Conservation (phyloP, 768 basidiomycete species). For the Boletus rex-veris region DNA sequence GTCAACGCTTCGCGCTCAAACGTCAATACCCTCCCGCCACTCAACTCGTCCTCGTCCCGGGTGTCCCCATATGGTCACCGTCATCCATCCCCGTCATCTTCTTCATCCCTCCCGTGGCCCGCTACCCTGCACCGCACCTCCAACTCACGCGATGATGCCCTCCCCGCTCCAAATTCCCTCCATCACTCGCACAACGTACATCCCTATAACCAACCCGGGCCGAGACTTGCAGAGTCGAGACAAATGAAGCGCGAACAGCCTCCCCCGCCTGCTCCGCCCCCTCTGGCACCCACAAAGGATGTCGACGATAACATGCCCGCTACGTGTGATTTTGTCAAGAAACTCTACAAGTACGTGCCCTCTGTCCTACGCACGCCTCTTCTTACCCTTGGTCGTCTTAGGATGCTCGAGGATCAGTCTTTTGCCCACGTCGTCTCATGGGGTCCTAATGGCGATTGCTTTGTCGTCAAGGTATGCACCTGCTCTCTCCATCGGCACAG, state of each 20-base stretch:
- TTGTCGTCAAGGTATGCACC: constrained; percentile 72
- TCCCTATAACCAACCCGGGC: constrained; percentile 21
- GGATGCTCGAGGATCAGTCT: constrained; percentile 83
- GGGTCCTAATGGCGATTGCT: constrained; percentile 82
- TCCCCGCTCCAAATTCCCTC: constrained; percentile 18
- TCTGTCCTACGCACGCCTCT: background rate
- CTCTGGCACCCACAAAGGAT: constrained; percentile 31
- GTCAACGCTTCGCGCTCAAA: constrained; percentile 33
- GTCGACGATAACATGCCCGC: constrained; percentile 75
- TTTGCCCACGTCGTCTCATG: constrained; percentile 77
- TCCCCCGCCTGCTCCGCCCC: constrained; percentile 18
- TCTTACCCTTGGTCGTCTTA: constrained; percentile 29
- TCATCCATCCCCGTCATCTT: constrained; percentile 27
- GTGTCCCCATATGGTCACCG: constrained; percentile 24
- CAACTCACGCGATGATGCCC: constrained; percentile 41
- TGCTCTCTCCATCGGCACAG: background rate
- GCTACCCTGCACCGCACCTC: constrained; percentile 36
- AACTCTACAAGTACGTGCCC: constrained; percentile 75
- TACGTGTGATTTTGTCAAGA: constrained; percentile 94
- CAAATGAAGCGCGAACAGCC: constrained; percentile 32
- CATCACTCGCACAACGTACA: constrained; percentile 17
- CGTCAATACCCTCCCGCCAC: constrained; percentile 41
- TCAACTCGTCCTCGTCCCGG: constrained; percentile 30
- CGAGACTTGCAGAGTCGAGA: constrained; percentile 22
- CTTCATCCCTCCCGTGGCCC: constrained; percentile 24